phyloP scores from a whole-genome alignment of 495 filamentous ascomycete genomes.

The Sabuloglossum arenarium region DNA sequence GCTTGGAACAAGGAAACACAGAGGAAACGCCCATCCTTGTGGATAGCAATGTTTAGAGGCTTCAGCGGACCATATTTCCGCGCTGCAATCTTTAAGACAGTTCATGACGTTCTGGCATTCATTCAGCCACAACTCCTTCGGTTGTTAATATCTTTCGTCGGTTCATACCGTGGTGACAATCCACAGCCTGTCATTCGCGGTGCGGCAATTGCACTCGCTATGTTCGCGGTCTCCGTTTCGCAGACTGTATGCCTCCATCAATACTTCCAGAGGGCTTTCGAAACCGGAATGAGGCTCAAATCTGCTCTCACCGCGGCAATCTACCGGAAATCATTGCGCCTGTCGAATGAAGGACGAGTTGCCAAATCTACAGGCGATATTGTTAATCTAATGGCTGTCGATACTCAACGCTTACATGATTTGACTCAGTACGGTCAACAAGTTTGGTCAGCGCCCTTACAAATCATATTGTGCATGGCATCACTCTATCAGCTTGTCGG shows the following conservation, averaged over 20 bases:
- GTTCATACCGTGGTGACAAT: conserved; percentile 43
- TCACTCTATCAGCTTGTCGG: conserved; percentile 91
- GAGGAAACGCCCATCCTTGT: conserved; percentile 60
- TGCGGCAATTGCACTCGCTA: conserved; percentile 69
- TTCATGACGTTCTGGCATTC: conserved; percentile 70
- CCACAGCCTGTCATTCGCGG: conserved; percentile 64
- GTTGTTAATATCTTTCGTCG: conserved; percentile 66
- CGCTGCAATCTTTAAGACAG: conserved; percentile 63
- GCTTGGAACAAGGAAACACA: conserved; percentile 65
- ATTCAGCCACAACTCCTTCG: conserved; percentile 81
- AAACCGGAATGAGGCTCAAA: conserved; percentile 93
- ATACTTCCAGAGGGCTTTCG: conserved; percentile 89
- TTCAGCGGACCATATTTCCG: conserved; percentile 69
- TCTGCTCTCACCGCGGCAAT: conserved; percentile 74
- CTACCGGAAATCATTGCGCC: conserved; percentile 70
- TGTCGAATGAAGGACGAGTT: conserved; percentile 86
- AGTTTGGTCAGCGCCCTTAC: conserved; percentile 89
- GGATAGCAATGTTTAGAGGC: conserved; percentile 69
- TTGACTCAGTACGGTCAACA: conserved; percentile 89
- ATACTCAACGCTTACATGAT: conserved; percentile 87
- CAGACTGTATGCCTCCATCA: conserved; percentile 77
- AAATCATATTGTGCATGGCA: conserved; percentile 85
- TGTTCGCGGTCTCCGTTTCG: conserved; percentile 72
- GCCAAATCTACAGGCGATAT: conserved; percentile 91
- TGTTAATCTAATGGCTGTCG: conserved; percentile 97